Evolutionary conservation across 495 filamentous ascomycete genomes (phyloP), one percentile per base, ranked within the genome.

Genomic region (Rostrohypoxylon terebratum): DNA sequence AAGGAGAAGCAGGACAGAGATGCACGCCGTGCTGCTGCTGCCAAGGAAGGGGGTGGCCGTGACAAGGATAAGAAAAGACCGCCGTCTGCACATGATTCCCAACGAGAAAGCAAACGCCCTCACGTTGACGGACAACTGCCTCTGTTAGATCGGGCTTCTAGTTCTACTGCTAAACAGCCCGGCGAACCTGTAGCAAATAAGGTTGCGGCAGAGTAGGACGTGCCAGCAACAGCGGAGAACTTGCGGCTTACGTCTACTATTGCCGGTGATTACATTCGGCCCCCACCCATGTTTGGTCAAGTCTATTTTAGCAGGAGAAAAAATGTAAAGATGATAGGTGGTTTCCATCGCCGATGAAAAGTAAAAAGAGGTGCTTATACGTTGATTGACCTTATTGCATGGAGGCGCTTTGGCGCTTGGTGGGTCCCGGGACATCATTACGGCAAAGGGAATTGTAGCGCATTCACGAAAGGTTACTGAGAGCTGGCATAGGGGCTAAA

Each of bases 1-100:
- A 94, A 92, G 73, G 94, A 97, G 78, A 89, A 86, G 70, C 87
- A 88, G 66, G 89, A 93, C 55, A 89, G 90, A 77, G 94, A 97
- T 75, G 90, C 89, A 25, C 85, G 87, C 28, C 88, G 90, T 1
- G 79, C 79, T 42, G 79, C 78, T 79, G 81, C 89, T 79, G 81
- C 77, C 33, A 79, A 81, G 62, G 80, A 79, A 54, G 74, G 78
- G 31, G 73, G 75, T n/a, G 68, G 73, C 54, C 77, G 80, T 9
- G 85, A 86, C 5, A 84, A 81, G 62, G 85, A 87, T 33, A 84
- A 79, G 59, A 87, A 87, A 55, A 78, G 83, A 2, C 80, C 83
- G 0, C 78, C 79, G 33, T 83, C 85, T 28, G 68, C 58, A 16
- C 77, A 71, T 9, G 72, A 80, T 11, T 57, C 63, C 0, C 77